Percentiles rank a stretch among this genome's conserved stretches.
These are phyloP conservation scores for Babesia divergens DNA, from an alignment of 169 alveolate species.

Conservation along the genomic window DNA sequence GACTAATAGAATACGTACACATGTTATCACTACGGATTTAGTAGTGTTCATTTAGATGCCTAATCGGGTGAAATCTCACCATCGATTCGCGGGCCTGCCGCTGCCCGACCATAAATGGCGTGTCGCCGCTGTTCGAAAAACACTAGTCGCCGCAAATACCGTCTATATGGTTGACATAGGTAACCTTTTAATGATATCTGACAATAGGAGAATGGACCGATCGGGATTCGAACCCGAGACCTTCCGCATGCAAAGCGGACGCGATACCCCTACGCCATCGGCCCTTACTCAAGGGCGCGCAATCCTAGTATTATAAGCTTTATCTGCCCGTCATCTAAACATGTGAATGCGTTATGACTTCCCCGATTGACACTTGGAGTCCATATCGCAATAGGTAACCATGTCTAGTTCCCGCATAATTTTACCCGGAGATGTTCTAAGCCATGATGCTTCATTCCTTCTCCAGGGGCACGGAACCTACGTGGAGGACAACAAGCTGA, in stretches of 20 bases:
- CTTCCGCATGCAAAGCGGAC: conserved; percentile 58
- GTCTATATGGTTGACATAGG: too few relatives aligned
- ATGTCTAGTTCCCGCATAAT: conserved; percentile 26
- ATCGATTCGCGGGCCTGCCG: too few relatives aligned
- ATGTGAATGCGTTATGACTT: neutral
- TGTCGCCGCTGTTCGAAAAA: too few relatives aligned
- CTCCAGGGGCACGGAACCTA: conserved; percentile 64
- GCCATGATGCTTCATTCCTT: conserved; percentile 24
- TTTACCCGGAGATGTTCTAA: conserved; percentile 60
- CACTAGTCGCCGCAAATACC: too few relatives aligned
- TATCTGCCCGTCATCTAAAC: neutral
- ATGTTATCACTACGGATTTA: too few relatives aligned
- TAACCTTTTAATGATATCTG: too few relatives aligned
- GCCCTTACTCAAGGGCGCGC: conserved; percentile 35
- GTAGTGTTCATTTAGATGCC: too few relatives aligned
- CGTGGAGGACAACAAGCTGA: conserved; percentile 18
- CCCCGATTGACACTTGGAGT: neutral
- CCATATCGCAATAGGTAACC: neutral
- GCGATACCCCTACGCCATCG: conserved; percentile 67
- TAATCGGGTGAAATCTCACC: too few relatives aligned
- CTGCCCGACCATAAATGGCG: too few relatives aligned
- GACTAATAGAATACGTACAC: too few relatives aligned
- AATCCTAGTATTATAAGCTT: conserved; percentile 1
- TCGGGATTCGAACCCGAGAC: conserved; percentile 64
- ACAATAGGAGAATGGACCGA: too few relatives aligned